Evolutionary conservation across 371 early-diverging fungal genomes (phyloP), one percentile per base, ranked within the genome.

Genomic region (Saksenaea oblongispora): DNA sequence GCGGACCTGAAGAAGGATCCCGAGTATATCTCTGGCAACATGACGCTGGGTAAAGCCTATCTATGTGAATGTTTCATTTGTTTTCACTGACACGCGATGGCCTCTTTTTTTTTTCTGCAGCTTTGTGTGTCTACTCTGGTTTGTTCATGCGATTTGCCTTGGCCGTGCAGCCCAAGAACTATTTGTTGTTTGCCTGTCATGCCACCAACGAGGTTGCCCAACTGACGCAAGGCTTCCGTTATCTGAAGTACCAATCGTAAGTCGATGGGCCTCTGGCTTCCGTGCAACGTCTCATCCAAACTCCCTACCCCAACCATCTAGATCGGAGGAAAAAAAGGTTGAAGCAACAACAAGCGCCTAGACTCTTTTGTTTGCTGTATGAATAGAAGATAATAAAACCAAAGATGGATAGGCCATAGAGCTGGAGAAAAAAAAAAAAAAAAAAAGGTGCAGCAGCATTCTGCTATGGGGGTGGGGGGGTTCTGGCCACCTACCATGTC

Each of bases 121-220:
- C 91, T n/a, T 71, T 91, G 56, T 73, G 83, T 27, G 37, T 92
- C 26, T 97, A 97, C 74, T 95, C 96, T 34, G 69, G 84, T 39
- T 75, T 95, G 59, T 97, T 97, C 71, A 95, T 95, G 95, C 88
- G 96, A 36, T 97, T 97, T 65, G 95, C 98, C 17, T 91, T 91
- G 86, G 87, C 88, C 80, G 98, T 97, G 27, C 80, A 85, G 64
- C 98, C 98, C 15, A 72, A 89, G 44, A 97, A 97, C 79, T 85
- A 89, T 66, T 81, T 97, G 42, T 82, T 97, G 65, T 90, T 97
- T 66, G 93, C 92, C 15, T 93, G 93, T 82, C 98, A 97, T 68
- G 85, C 87, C 34, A 89, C 94, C 24, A 97, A 97, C 75, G 94
- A 93, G 75, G 73, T 59, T 5, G 90, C 89, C 18, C 98, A 94